Evolutionary conservation across 2,329 filamentous ascomycete genomes (phyloP), one percentile per base, ranked within the genome.

Genomic region (Geoglossum cookeanum): DNA sequence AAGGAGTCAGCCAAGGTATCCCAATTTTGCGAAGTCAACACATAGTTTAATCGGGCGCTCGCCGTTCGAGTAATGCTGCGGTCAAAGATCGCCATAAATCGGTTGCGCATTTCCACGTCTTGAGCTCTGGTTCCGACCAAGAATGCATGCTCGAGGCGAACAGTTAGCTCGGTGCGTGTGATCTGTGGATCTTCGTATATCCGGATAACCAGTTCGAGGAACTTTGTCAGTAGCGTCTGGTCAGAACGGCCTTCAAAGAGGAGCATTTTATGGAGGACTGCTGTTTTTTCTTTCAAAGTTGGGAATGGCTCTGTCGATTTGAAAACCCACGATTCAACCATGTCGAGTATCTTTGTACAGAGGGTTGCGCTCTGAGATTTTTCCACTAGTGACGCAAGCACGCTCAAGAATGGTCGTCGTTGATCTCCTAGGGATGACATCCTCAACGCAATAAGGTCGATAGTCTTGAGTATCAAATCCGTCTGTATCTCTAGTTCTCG

Each of bases 141-240:
- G 76, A 98, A 99, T 4, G 92, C 92, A 69, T 97, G 91, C 71
- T 99, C 92, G 78, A 99, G 85, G 3, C 94, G 82, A 8, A 99
- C 94, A 0, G 92, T 97, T 56, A 99, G 77, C 70, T 99, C 92
- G 0, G 91, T 96, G 35, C 90, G 80, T 0, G 90, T 89, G 61
- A 98, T 92, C 71, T 94, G 95, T 0, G 89, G 87, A 65, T 98
- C 92, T 66, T 98, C 94, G 67, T 99, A 99, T 59, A 99, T 96
- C 54, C 90, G 83, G 63, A 98, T 94, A 30, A 99, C 92, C 30
- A 99, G 80, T 62, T 97, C 87, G 59, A 98, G 75, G 72, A 97
- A 99, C 66, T 91, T 91, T 63, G 84, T 89, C 58, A 98, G 76
- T 72, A 98, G 83, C 0, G 84, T 88, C 35, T 83, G 80, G 66